Percentiles rank a stretch among this genome's conserved stretches.
Evolutionary conservation across 805 yeast genomes (phyloP).

Genomic region (Citeromyces matritensis): DNA sequence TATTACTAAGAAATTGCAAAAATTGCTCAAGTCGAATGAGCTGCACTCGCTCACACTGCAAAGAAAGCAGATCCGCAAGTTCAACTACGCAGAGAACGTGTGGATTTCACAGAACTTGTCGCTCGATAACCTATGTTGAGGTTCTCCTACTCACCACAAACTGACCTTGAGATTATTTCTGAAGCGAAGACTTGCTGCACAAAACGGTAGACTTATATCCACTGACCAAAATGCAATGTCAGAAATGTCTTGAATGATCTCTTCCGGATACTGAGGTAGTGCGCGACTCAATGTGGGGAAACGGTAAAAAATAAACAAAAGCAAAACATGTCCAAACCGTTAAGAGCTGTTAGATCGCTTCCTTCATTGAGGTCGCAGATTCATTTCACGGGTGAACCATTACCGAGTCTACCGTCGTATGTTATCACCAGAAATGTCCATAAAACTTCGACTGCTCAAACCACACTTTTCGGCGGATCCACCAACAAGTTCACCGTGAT

Average conservation of each 20-base stretch:
- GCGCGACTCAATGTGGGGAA: background rate
- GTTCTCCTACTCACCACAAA: no score
- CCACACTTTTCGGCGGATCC: conserved; percentile 11
- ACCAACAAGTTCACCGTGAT: conserved; percentile 17
- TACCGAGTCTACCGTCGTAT: conserved; percentile 1
- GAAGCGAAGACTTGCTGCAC: background rate
- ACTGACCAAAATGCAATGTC: background rate
- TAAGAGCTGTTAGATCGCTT: conserved; percentile 17
- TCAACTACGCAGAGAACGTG: no score
- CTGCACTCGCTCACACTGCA: no score
- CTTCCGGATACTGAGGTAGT: background rate
- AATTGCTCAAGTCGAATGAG: no score
- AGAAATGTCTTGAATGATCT: background rate
- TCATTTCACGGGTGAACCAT: conserved; percentile 6
- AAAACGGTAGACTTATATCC: background rate
- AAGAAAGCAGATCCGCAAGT: no score
- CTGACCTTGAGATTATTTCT: background rate
- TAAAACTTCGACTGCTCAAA: conserved; percentile 16
- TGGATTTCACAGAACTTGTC: no score
- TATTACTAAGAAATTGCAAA: no score
- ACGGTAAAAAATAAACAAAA: background rate
- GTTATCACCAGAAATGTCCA: conserved; percentile 13
- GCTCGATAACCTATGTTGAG: no score
- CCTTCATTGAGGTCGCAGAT: conserved; percentile 15
- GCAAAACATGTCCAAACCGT: conserved; percentile 6